Evolutionary conservation across 208 protist species (phyloP), one percentile per base, ranked within the genome.

Genomic region (Kentomonas sorsogonicus): DNA sequence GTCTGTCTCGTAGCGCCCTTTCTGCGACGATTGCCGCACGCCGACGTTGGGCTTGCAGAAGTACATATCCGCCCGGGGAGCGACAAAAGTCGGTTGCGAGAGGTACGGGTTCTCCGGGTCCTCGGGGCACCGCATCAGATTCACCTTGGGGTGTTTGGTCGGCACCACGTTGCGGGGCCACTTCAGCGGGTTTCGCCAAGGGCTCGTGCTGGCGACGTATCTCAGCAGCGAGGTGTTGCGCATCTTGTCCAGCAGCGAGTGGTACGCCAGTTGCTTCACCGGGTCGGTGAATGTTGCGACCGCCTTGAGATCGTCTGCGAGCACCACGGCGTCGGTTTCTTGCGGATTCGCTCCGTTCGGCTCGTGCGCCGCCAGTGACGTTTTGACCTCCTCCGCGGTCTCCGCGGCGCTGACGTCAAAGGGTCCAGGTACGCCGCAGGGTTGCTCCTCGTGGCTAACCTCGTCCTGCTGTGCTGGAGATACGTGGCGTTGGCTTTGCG

Each of bases 41-140:
- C 84, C 82, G 9, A 86, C 59, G 57, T 94, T 92, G 23, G 88
- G 82, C 0, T 79, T 69, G 25, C 83, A 79, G 53, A 94, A 94
- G 59, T 53, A 81, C 85, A 94, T 84, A 58, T 94, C 88, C 10
- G 88, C 84, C 3, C 88, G 74, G 0, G 84, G 74, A 11, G 72
- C 79, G 10, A 92, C 88, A 62, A 91, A 94, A 10, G 81, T 72
- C 9, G 88, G 53, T 44, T 94, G 88, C 4, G 77, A 73, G 3
- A 94, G 70, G 65, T 92, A 94, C 16, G 88, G 88, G 63, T 94
- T 94, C 15, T 76, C 61, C 1, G 82, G 81, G 33, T 86, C 88
- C 46, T 86, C 82, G 1, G 84, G 82, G 47, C 88, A 94, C 20
- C 88, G 83, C 82, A 94, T 91, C 46, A 94, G 82, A 69, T 94